Evolutionary conservation across 1,284 basidiomycete genomes (phyloP), one percentile per base, ranked within the genome.

Genomic region (Cutaneotrichosporon arboriforme): DNA sequence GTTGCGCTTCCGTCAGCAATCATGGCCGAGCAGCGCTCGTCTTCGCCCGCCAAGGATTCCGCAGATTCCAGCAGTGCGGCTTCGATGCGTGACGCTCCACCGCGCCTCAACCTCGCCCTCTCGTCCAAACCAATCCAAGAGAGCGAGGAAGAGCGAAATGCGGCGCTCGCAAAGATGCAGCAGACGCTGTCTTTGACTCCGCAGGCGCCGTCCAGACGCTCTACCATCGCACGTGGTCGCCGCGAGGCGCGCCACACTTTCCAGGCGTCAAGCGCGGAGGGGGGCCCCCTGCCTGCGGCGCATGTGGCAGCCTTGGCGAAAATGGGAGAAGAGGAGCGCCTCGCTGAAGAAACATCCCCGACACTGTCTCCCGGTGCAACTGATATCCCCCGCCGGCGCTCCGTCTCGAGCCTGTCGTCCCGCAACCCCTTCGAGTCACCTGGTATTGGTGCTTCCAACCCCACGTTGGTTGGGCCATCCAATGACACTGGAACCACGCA

Each of bases 141-240:
- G 57, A 68, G 66, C 41, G 74, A 78, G 13, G 69, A 69, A 33
- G 75, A 75, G 39, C 74, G 79, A 14, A 68, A 75, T 45, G 78
- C 77, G 1, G 80, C 80, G 0, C 64, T 80, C 18, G 71, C 72
- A 26, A 73, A 73, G 43, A 76, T 81, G 69, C 77, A 79, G 58
- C 72, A 72, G 48, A 77, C 77, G 1, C 67, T 79, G 26, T 68
- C 68, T 42, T 51, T 69, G 49, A 38, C 35, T 2, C 55, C 55
- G 0, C 66, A 65, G 9, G 62, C 60, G 14, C 72, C 71, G 0
- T 54, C 55, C 0, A 58, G 77, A 22, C 64, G 77, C 10, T 59
- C 66, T 4, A 78, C 77, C 0, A 72, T 74, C 26, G 70, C 74
- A 2, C 65, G 78, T 42, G 77, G 77, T 39, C 64, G 78, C 33